Base-by-base conservation (phyloP, 176 grass and related monocot genomes). In the Triticum dicoccoides region DNA sequence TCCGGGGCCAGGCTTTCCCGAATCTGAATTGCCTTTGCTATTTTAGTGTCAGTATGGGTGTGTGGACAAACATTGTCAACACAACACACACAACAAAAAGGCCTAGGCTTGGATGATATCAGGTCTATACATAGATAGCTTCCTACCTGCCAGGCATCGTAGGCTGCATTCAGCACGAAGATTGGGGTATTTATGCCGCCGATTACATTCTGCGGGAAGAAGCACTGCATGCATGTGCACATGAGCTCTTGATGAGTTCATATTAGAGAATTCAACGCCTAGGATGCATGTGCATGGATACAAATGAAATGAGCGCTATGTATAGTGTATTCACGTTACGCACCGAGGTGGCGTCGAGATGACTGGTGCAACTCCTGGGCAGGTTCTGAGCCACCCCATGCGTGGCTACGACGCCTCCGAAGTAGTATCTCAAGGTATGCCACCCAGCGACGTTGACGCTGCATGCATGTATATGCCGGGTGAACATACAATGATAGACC, bases 161-260 rank as follows among this genome's bases (percentile, higher is more conserved):
- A 98, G 15, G 96, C 96, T 9, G 96, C 21, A 76, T 98, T 98
- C 17, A 98, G 81, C 80, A 98, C 64, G 84, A 98, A 98, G 71
- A 89, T 88, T 0, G 96, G 93, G 18, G 93, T 98, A 37, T 94
- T 73, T 35, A 98, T 86, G 81, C 72, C 69, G 29, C 44, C 83
- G 74, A 98, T 87, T n/a, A 96, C 65, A 61, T 94, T 89, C 66
- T 95, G 79, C 18, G 93, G 93, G 83, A 98, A 98, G 65, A 98
- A 95, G 79, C 96, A 98, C 96, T 98, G 88, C 69, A 88, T 35
- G 23, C 23, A 14, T 17, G 24, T 42, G 3, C n/a, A 47, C 44
- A 76, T 52, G 14, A 21, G 52, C 20, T 58, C 52, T 58, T 20
- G 52, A 58, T 8, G 17, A 58, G 18, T 54, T 18, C 17, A 52